These are phyloP conservation scores for Penicillium sp. DNA, from an alignment of 2,329 filamentous ascomycete species.

Conservation along the genomic window DNA sequence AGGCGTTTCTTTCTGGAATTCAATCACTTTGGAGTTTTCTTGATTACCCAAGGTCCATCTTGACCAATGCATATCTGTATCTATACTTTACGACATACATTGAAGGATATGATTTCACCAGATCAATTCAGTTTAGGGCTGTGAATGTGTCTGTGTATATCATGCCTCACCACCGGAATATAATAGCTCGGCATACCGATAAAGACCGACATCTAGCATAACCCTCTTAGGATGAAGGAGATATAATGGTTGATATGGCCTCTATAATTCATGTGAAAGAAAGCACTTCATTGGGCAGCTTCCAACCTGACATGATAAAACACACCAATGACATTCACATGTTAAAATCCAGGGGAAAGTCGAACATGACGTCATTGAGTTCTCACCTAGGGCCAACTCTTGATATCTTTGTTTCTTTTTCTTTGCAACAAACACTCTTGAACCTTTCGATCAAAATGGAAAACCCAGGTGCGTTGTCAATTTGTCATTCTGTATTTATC, in stretches of 20 bases:
- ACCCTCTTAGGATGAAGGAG: no score
- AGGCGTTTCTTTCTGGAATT: slow-evolving; percentile 6
- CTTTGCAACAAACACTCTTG: background rate
- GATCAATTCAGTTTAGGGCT: background rate
- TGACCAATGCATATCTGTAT: slow-evolving; percentile 9
- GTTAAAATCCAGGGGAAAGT: background rate
- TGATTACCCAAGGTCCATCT: slow-evolving; percentile 6
- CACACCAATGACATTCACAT: slow-evolving; percentile 9
- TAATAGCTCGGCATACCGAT: background rate
- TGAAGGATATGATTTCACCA: background rate
- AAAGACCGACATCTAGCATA: background rate
- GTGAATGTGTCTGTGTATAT: background rate
- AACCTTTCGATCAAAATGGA: slow-evolving; percentile 11
- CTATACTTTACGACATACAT: slow-evolving; percentile 1
- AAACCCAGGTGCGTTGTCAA: slow-evolving; percentile 10
- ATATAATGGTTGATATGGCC: background rate
- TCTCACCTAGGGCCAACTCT: background rate
- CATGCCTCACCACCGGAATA: background rate
- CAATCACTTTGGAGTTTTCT: slow-evolving; percentile 9
- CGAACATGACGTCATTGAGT: slow-evolving; percentile 17
- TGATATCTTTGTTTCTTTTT: background rate
- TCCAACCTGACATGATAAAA: background rate
- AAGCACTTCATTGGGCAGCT: background rate
- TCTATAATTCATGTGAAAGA: background rate
- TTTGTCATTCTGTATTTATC: background rate